Conservation (phyloP, 2,329 filamentous ascomycete species). For the Colletotrichum lupini region DNA sequence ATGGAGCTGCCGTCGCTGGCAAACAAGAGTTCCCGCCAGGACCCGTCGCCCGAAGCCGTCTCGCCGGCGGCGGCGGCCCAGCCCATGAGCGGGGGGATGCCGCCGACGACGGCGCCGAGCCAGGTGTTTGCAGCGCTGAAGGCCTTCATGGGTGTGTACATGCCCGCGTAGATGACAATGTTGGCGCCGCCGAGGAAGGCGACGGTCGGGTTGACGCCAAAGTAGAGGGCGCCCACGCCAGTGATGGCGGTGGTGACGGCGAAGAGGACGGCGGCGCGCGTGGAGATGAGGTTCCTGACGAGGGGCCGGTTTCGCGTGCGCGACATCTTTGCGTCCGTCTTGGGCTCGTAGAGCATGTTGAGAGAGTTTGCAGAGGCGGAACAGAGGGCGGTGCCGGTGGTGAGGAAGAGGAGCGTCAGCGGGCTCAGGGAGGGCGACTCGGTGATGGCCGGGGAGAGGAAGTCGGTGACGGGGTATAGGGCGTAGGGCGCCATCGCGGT, state of each 20-base stretch:
- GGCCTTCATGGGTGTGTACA: conserved; percentile 94
- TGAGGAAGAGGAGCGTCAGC: conserved; percentile 91
- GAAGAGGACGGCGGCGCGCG: conserved; percentile 79
- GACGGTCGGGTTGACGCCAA: conserved; percentile 94
- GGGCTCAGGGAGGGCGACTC: conserved; percentile 86
- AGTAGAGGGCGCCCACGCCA: conserved; percentile 81
- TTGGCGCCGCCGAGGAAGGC: conserved; percentile 87
- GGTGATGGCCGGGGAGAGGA: conserved; percentile 75
- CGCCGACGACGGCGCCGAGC: conserved; percentile 92
- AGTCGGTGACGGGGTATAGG: conserved; percentile 89
- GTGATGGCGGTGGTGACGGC: conserved; percentile 76
- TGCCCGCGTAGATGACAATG: conserved; percentile 87
- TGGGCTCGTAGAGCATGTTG: conserved; percentile 96
- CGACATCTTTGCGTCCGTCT: conserved; percentile 91
- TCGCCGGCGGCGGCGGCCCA: conserved; percentile 96
- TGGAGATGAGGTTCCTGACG: conserved; percentile 81
- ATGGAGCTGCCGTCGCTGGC: conserved; percentile 68
- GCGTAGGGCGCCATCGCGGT: conserved; percentile 92
- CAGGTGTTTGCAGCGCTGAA: conserved; percentile 91
- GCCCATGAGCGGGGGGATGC: conserved; percentile 95
- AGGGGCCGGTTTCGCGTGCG: conserved; percentile 92
- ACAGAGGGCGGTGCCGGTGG: conserved; percentile 87
- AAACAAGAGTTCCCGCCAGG: conserved; percentile 82
- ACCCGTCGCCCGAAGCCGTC: conserved; percentile 79
- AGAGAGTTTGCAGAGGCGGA: conserved; percentile 92